Conservation (phyloP, 257 asterid species). For the Lithospermum erythrorhizon region DNA sequence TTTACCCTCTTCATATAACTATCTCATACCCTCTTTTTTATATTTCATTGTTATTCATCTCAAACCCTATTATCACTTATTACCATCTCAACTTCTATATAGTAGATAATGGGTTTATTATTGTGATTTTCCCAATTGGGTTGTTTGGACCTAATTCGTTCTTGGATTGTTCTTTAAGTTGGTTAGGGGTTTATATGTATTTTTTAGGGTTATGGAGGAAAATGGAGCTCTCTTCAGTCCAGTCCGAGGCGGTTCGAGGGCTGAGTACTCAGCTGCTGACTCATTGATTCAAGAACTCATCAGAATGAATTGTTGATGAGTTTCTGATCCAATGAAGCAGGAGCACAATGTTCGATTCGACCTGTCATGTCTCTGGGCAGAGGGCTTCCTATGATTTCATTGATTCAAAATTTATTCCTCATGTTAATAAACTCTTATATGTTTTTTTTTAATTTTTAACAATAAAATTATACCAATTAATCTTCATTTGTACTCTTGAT, state of each 20-base stretch:
- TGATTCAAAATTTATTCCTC: background rate
- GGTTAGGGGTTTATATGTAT: background rate
- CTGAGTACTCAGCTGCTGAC: constrained; percentile 73
- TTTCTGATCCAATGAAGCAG: constrained; percentile 68
- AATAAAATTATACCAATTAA: too few relatives aligned
- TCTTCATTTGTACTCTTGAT: too few relatives aligned
- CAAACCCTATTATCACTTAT: too few relatives aligned
- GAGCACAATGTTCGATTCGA: constrained; percentile 65
- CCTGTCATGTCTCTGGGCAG: constrained; percentile 94
- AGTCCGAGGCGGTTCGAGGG: constrained; percentile 56
- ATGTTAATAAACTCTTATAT: too few relatives aligned
- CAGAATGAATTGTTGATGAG: constrained; percentile 16
- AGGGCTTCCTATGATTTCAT: constrained; percentile 68
- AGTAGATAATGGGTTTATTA: background rate
- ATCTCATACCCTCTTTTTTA: too few relatives aligned
- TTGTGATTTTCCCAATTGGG: background rate
- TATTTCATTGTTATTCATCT: too few relatives aligned
- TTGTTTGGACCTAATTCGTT: too few relatives aligned
- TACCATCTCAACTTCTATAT: too few relatives aligned
- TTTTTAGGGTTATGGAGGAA: constrained; percentile 7
- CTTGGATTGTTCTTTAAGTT: background rate
- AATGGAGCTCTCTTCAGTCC: constrained; percentile 88
- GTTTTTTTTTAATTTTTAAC: too few relatives aligned
- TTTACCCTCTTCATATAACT: too few relatives aligned
- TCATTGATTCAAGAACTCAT: constrained; percentile 67